These are phyloP conservation scores for Ceratobasidium sp. DNA, from an alignment of 1,284 basidiomycete genomes.

Conservation along the genomic window DNA sequence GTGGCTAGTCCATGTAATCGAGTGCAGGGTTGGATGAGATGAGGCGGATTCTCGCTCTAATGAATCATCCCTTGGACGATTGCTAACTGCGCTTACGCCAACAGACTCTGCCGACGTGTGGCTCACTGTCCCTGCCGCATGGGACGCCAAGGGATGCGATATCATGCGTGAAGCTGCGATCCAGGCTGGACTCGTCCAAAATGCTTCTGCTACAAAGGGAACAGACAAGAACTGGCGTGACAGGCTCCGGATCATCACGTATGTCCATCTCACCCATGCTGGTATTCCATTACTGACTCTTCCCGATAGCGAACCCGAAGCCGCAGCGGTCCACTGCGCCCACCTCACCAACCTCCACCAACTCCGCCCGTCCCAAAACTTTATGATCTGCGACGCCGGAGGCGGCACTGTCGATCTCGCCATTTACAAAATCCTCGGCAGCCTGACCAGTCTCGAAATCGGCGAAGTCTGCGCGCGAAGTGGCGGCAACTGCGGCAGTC, in stretches of 20 bases:
- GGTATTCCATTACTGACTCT: not conserved
- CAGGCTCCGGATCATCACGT: conserved; percentile 79
- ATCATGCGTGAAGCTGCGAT: conserved; percentile 84
- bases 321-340: conserved; percentile 83
- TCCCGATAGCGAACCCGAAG: conserved; percentile 71
- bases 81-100: not conserved
- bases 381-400: conserved; percentile 82
- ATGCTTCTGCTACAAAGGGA: conserved; percentile 56
- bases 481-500: conserved; percentile 80
- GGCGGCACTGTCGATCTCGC: conserved; percentile 79
- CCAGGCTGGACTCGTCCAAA: conserved; percentile 75
- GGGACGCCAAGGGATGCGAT: conserved; percentile 81
- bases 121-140: conserved; percentile 83
- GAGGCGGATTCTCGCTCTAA: no score
- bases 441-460: conserved; percentile 76
- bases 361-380: conserved; percentile 73
- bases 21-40: no score
- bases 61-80: no score
- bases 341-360: conserved; percentile 77
- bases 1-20: no score
- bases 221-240: conserved; percentile 78
- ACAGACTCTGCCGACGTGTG: conserved; percentile 78
- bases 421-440: conserved; percentile 80
- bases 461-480: conserved; percentile 84
- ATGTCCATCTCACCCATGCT: conserved; percentile 43